phyloP scores from a whole-genome alignment of 1,284 basidiomycete species.

The Grifola frondosa region DNA sequence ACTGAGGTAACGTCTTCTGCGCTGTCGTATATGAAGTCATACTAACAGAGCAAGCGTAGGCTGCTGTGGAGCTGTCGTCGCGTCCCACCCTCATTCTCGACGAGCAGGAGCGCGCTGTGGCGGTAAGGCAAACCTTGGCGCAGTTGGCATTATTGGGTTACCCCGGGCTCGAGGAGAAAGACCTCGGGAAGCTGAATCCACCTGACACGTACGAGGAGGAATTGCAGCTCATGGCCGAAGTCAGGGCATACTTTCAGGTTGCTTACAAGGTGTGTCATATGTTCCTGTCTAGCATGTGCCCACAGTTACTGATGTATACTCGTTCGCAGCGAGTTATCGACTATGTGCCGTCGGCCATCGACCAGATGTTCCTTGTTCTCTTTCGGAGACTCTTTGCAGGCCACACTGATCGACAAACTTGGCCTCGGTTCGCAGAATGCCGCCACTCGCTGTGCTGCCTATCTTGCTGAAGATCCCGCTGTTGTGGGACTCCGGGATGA shows the following conservation, averaged over 20 bases:
- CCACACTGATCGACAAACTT: conserved; percentile 39
- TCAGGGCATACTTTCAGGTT: conserved; percentile 51
- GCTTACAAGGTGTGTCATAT: conserved; percentile 41
- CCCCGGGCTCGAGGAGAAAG: conserved; percentile 29
- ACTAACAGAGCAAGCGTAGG: too few relatives aligned
- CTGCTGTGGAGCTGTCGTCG: too few relatives aligned
- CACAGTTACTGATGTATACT: neutral
- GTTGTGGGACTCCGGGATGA: conserved; percentile 38
- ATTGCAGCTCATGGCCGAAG: conserved; percentile 50
- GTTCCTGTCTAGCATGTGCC: neutral
- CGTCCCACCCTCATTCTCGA: too few relatives aligned
- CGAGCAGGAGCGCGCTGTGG: conserved; percentile 6
- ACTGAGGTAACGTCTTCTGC: too few relatives aligned
- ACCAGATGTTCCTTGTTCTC: conserved; percentile 42
- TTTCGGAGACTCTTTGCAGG: conserved; percentile 36
- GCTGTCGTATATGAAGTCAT: too few relatives aligned
- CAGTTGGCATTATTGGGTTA: conserved; percentile 36
- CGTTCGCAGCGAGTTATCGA: conserved; percentile 46
- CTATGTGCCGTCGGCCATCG: conserved; percentile 45
- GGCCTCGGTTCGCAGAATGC: conserved; percentile 38
- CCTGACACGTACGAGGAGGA: conserved; percentile 46
- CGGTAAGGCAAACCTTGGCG: conserved; percentile 26
- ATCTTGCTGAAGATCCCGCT: conserved; percentile 43
- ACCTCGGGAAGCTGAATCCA: conserved; percentile 39
- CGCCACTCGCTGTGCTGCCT: conserved; percentile 36